phyloP scores from a whole-genome alignment of 108 stramenopile species.

The Cyclotella choctawhatcheeana region DNA sequence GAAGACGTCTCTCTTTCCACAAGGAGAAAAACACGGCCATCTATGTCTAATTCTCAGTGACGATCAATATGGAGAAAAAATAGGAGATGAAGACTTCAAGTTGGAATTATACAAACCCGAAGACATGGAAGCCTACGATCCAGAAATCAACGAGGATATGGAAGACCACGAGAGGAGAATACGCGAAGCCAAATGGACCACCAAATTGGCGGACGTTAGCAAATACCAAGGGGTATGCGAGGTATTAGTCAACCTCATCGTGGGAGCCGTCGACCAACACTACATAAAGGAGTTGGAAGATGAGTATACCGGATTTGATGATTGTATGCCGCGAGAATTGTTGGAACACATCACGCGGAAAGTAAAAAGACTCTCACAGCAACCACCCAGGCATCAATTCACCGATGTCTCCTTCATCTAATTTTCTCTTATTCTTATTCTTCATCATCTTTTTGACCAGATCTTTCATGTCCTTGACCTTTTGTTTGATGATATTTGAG shows the following conservation, averaged over 20 bases:
- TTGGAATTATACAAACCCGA: neutral
- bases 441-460: too few species aligned
- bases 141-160: neutral
- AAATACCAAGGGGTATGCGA: neutral
- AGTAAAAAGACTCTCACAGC: too few species aligned
- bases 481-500: too few species aligned
- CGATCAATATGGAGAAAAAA: neutral
- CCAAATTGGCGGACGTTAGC: neutral
- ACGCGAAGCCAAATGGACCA: constrained; percentile 2
- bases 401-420: too few species aligned
- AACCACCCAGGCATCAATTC: too few species aligned
- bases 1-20: neutral
- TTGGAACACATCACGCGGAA: neutral
- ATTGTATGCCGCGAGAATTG: neutral
- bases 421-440: too few species aligned
- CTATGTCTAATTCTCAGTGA: neutral
- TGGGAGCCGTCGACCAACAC: neutral
- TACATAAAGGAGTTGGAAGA: neutral
- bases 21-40: neutral
- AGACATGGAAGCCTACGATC: neutral
- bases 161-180: neutral
- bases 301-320: neutral
- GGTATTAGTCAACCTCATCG: neutral
- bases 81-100: neutral
- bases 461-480: too few species aligned